These are phyloP conservation scores for Cladobotryum mycophilum DNA, from an alignment of 2,329 filamentous ascomycete species.

Conservation along the genomic window DNA sequence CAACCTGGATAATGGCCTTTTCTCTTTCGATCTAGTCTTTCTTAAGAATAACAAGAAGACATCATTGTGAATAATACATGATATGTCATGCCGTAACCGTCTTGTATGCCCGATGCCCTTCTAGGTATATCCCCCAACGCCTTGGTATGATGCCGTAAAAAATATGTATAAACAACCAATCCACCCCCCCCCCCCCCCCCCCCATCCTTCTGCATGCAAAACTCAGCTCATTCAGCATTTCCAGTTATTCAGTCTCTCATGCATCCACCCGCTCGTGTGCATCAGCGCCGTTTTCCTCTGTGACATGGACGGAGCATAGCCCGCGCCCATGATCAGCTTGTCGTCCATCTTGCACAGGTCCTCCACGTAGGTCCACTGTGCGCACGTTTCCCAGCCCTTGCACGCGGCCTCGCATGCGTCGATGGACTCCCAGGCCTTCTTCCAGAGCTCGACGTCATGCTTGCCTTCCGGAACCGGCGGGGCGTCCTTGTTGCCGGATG, in stretches of 20 bases:
- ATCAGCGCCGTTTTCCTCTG: constrained; percentile 19
- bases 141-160: too few species aligned
- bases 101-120: too few species aligned
- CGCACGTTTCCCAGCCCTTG: constrained; percentile 14
- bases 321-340: constrained; percentile 19
- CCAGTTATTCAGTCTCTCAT: constrained; percentile 17
- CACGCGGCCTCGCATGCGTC: constrained; percentile 19
- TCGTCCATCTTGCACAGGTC: constrained; percentile 22
- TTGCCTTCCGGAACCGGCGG: constrained; percentile 11
- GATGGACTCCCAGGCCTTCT: constrained; percentile 17
- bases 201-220: too few species aligned
- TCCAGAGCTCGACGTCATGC: constrained; percentile 15
- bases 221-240: neutral
- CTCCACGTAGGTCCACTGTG: constrained; percentile 19
- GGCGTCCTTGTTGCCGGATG: constrained; percentile 15
- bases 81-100: too few species aligned
- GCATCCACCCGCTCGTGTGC: constrained; percentile 21
- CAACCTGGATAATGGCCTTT: too few species aligned
- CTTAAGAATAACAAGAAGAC: too few species aligned
- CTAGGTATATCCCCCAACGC: too few species aligned
- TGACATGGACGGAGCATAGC: constrained; percentile 17
- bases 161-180: too few species aligned
- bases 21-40: too few species aligned
- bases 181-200: too few species aligned
- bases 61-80: too few species aligned